These are phyloP conservation scores for Hirschfeldia incana DNA, from an alignment of 345 rosid species.

Conservation along the genomic window DNA sequence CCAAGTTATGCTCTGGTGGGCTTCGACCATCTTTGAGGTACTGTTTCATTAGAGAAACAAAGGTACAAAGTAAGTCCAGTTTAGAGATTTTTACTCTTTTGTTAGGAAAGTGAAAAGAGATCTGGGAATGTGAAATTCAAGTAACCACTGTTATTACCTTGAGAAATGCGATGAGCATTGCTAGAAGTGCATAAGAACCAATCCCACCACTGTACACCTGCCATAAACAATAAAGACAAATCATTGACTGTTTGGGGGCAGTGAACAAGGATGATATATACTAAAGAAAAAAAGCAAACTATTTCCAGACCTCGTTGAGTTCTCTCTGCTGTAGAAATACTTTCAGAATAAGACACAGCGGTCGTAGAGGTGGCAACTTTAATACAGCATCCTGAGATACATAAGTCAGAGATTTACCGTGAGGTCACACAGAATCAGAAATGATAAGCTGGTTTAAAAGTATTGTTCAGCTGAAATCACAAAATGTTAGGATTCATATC, in stretches of 20 bases:
- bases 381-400: conserved; percentile 60
- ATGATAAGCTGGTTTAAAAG: neutral
- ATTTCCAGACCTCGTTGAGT: conserved; percentile 72
- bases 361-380: conserved; percentile 74
- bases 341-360: conserved; percentile 84
- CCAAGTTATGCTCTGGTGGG: conserved; percentile 74
- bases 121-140: neutral
- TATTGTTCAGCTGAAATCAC: neutral
- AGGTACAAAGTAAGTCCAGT: neutral
- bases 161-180: conserved; percentile 84
- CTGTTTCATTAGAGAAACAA: conserved; percentile 48
- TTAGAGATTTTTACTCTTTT: neutral
- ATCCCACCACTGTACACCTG: conserved; percentile 95
- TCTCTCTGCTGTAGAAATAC: conserved; percentile 94
- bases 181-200: conserved; percentile 89
- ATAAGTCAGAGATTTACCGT: neutral
- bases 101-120: neutral
- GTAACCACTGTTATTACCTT: conserved; percentile 51
- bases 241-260: conserved; percentile 22
- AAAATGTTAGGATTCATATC: neutral
- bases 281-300: neutral
- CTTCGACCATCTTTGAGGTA: conserved; percentile 50
- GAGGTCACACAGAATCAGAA: conserved; percentile 1
- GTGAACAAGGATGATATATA: neutral
- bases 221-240: conserved; percentile 18